These are phyloP conservation scores for Eucalyptus decipiens DNA, from an alignment of 345 rosid genomes.

Conservation along the genomic window DNA sequence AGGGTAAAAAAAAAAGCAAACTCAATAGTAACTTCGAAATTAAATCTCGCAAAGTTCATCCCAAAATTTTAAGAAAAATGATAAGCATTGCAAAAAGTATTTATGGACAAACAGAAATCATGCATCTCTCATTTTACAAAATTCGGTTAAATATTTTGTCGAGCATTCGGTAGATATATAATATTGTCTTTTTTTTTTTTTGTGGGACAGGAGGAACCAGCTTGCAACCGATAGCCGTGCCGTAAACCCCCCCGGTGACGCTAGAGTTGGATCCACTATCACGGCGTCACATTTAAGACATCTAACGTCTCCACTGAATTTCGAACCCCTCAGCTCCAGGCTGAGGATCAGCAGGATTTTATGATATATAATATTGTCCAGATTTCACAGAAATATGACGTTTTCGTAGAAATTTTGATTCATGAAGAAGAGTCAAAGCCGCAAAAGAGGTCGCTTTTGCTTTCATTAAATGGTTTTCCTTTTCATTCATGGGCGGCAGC, in stretches of 20 bases:
- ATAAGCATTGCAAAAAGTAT: background rate
- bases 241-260: too few relatives aligned
- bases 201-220: too few relatives aligned
- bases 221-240: too few relatives aligned
- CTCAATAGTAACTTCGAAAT: background rate
- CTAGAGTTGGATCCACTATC: too few relatives aligned
- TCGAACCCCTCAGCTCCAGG: too few relatives aligned
- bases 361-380: background rate
- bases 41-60: background rate
- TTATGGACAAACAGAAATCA: background rate
- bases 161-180: background rate
- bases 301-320: too few relatives aligned
- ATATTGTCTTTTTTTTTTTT: too few relatives aligned
- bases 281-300: too few relatives aligned
- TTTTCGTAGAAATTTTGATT: background rate
- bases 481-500: background rate
- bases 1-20: background rate
- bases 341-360: accelerated
- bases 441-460: background rate
- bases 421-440: background rate
- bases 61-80: background rate
- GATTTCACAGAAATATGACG: background rate
- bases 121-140: background rate
- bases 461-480: background rate
- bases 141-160: background rate